Base-by-base conservation (phyloP, 495 filamentous ascomycete genomes). In the Usnea hakonensis region DNA sequence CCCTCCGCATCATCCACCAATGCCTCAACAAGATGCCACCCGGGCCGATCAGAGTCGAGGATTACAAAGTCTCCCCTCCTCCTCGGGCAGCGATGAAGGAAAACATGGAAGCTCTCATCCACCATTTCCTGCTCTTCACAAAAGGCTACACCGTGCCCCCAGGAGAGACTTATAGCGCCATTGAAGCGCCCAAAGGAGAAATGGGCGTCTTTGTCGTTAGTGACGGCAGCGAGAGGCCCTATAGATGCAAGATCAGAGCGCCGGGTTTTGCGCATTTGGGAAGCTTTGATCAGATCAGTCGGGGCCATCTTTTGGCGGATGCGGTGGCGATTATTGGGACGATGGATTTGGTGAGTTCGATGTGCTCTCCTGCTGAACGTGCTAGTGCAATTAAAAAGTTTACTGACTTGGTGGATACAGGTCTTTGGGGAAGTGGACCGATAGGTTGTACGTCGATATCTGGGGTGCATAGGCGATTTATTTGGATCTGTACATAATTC, bases 81-180 rank as follows among this genome's bases (percentile, higher is more conserved):
- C 94, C 94, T 17, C 85, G 94, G 70, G 83, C 87, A n/a, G 95
- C 94, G 67, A 99, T 99, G 94, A 99, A 99, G 82, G 94, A 99
- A 82, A 88, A 99, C 77, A 99, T 99, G 95, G 94, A 99, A 76
- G 93, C 94, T 26, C 82, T 99, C 17, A 99, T 99, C 73, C 94
- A 99, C 77, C 94, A 99, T 81, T 99, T 99, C 82, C 78, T 99
- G 55, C 84, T 99, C 37, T 99, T 91, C 78, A 96, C 91, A 72
- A 99, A 97, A 81, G 94, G 94, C 60, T 99, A 97, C 75, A 83
- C 89, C 44, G 94, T 99, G 11, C 94, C 94, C n/a, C 94, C 94
- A 2, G 94, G 94, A 52, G 94, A 99, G 81, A 99, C 94, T 13
- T 99, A 99, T 78, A 89, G 85, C 11, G 92, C 89, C 36, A 99